A percentile compares a stretch with the other conserved stretches of the same genome.
These are phyloP conservation scores for Coniochaeta hoffmannii DNA, from an alignment of 2,329 filamentous ascomycete genomes.

Conservation along the genomic window DNA sequence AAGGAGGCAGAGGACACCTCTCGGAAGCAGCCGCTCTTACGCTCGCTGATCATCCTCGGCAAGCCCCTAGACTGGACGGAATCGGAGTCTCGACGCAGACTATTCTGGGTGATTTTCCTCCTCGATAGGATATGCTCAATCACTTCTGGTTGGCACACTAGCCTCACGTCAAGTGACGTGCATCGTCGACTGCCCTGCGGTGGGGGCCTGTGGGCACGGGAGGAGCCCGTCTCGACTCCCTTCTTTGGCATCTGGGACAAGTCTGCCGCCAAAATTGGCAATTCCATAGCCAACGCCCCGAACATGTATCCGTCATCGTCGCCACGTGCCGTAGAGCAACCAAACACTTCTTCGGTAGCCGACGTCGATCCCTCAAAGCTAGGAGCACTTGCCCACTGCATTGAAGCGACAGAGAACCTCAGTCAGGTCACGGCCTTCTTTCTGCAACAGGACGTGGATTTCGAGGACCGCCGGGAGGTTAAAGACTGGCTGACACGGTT, in stretches of 20 bases:
- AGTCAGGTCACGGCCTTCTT: conserved; percentile 27
- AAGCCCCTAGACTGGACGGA: conserved; percentile 24
- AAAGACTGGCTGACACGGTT: conserved; percentile 28
- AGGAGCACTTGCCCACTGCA: conserved; percentile 28
- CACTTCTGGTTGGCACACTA: conserved; percentile 24
- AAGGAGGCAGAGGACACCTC: conserved; percentile 21
- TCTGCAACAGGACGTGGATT: conserved; percentile 25
- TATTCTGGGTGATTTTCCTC: conserved; percentile 30
- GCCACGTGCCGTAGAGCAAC: not conserved
- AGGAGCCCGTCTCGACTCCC: conserved; percentile 22
- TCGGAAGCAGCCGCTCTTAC: conserved; percentile 16
- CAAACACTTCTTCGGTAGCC: not conserved
- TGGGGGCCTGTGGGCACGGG: conserved; percentile 21
- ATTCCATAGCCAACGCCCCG: conserved; percentile 12
- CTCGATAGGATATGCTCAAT: conserved; percentile 21
- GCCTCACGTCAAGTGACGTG: conserved; percentile 23
- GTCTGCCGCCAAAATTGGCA: conserved; percentile 19
- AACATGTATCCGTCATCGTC: conserved; percentile 1
- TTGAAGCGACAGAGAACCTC: conserved; percentile 28
- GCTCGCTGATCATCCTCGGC: conserved; percentile 17
- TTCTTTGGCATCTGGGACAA: conserved; percentile 27
- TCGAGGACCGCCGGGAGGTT: conserved; percentile 21
- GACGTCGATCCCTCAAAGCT: conserved; percentile 18
- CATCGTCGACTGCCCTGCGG: conserved; percentile 24
- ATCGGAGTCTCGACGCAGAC: conserved; percentile 15